A percentile compares a stretch with the other conserved stretches of the same genome.
Evolutionary conservation across 2,329 filamentous ascomycete genomes (phyloP).

Genomic region (Neocucurbitaria cava): DNA sequence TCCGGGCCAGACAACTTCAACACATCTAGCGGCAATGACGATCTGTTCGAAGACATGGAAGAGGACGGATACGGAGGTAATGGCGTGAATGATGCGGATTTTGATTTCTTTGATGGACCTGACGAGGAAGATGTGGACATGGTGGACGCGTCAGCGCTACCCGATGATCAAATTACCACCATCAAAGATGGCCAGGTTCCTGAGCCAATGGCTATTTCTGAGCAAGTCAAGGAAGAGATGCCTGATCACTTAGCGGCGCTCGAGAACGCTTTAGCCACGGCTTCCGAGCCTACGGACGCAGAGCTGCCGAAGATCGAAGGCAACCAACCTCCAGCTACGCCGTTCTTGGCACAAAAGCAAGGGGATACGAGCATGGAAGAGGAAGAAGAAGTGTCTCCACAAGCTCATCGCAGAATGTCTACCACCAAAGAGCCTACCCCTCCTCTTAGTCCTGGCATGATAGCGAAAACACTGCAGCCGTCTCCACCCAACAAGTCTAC

Average conservation of each 20-base stretch:
- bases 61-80: slow-evolving; percentile 75
- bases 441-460: slow-evolving; percentile 51
- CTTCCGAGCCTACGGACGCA: slow-evolving; percentile 5
- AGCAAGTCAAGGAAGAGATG: slow-evolving; percentile 30
- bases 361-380: neutral
- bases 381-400: neutral
- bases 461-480: slow-evolving; percentile 57
- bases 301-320: slow-evolving; percentile 5
- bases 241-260: slow-evolving; percentile 38
- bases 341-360: neutral
- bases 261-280: slow-evolving; percentile 34
- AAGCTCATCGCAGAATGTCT: neutral
- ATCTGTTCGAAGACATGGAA: slow-evolving; percentile 71
- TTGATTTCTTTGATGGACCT: slow-evolving; percentile 80
- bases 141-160: slow-evolving; percentile 31
- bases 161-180: slow-evolving; percentile 21
- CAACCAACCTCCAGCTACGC: slow-evolving; percentile 1
- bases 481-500: slow-evolving; percentile 34
- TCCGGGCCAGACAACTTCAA: slow-evolving; percentile 30
- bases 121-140: slow-evolving; percentile 50
- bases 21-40: slow-evolving; percentile 51
- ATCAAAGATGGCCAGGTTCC: neutral
- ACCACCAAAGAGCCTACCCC: slow-evolving; percentile 37
- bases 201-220: neutral
- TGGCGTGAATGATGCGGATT: slow-evolving; percentile 81